Conservation (phyloP, 2,329 filamentous ascomycete species). For the Calycina marina region DNA sequence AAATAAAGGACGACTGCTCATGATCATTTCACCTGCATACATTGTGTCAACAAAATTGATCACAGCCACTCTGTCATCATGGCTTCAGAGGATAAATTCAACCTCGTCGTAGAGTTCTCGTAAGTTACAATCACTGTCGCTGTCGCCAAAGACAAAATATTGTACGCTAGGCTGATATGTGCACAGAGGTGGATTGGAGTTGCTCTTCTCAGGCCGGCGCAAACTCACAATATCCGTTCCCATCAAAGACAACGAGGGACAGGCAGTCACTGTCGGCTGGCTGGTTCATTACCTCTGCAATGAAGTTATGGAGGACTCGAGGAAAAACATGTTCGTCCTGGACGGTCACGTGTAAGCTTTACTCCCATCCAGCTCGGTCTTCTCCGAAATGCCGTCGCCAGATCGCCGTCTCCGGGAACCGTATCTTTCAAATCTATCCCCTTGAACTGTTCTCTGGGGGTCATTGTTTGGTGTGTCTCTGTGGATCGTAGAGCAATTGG, state of each 20-base stretch:
- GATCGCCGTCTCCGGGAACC: too few relatives aligned
- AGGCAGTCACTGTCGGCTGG: slow-evolving; percentile 53
- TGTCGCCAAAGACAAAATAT: slow-evolving; percentile 1
- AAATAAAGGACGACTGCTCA: not conserved
- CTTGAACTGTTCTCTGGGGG: too few relatives aligned
- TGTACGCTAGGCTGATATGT: too few relatives aligned
- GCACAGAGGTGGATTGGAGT: slow-evolving; percentile 77
- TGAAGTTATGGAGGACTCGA: slow-evolving; percentile 68
- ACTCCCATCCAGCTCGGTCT: too few relatives aligned
- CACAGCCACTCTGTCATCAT: slow-evolving; percentile 1
- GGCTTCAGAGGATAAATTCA: slow-evolving; percentile 26
- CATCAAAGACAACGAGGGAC: slow-evolving; percentile 39
- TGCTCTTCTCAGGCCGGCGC: slow-evolving; percentile 76
- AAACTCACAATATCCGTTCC: slow-evolving; percentile 60
- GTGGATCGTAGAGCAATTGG: too few relatives aligned
- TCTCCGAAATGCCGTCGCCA: too few relatives aligned
- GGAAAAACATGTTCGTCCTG: slow-evolving; percentile 80
- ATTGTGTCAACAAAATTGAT: too few relatives aligned
- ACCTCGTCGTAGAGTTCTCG: slow-evolving; percentile 59
- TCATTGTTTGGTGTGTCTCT: too few relatives aligned
- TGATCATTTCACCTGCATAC: not conserved
- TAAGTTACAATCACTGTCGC: slow-evolving; percentile 8
- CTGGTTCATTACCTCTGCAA: slow-evolving; percentile 69
- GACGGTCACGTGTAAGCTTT: slow-evolving; percentile 77
- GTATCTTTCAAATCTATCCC: too few relatives aligned